These are phyloP conservation scores for Rhizopogon sp. DNA, from an alignment of 768 basidiomycete genomes.

Conservation along the genomic window DNA sequence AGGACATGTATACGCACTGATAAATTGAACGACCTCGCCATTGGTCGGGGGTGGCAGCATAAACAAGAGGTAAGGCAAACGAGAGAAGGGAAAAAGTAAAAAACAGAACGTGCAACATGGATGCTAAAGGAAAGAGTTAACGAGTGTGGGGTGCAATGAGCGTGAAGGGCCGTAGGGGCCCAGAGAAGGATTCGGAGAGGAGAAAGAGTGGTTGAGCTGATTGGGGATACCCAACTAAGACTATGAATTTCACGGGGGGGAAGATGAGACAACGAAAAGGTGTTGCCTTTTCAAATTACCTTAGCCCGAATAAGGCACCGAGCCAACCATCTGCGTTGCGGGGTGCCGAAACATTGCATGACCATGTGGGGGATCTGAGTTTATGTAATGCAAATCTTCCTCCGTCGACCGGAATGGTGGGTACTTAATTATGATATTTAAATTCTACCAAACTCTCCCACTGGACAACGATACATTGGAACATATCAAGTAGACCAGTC, in stretches of 20 bases:
- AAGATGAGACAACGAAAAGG: not conserved
- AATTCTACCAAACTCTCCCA: too few species aligned
- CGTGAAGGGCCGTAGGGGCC: not conserved
- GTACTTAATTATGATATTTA: too few species aligned
- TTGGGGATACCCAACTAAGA: too few species aligned
- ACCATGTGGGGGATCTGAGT: not conserved
- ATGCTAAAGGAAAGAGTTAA: constrained; percentile 6
- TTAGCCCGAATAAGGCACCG: not conserved
- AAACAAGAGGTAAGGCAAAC: constrained; percentile 25
- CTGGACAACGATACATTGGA: too few species aligned
- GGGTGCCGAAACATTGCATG: not conserved
- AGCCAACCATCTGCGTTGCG: not conserved
- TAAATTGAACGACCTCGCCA: constrained; percentile 80
- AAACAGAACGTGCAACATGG: constrained; percentile 3
- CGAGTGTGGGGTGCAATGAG: constrained; percentile 8
- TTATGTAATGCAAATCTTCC: too few species aligned
- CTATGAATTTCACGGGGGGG: too few species aligned
- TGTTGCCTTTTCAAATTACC: too few species aligned
- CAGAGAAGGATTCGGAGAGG: too few species aligned
- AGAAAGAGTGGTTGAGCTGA: too few species aligned
- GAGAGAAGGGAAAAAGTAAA: constrained; percentile 20
- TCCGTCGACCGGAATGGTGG: too few species aligned
- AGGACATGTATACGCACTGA: constrained; percentile 41
- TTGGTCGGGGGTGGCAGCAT: constrained; percentile 63
- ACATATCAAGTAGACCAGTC: too few species aligned